These are phyloP conservation scores for Pyricularia sp. DNA, from an alignment of 2,329 filamentous ascomycete species.

Conservation along the genomic window DNA sequence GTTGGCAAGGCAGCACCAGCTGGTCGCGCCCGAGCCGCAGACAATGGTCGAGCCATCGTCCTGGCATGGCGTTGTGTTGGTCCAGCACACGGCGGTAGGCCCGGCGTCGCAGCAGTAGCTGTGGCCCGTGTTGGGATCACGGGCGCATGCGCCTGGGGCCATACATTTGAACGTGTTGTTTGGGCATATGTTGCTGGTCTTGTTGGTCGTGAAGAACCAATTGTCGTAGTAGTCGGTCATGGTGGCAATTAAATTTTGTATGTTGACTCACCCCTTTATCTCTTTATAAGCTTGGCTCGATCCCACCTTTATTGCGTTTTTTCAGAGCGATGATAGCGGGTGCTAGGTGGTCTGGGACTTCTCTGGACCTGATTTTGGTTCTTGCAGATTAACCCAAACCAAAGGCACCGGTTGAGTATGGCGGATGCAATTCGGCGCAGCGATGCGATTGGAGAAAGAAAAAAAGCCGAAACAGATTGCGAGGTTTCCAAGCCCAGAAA, in stretches of 20 bases:
- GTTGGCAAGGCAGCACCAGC: slow-evolving; percentile 10
- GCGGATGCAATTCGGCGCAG: neutral
- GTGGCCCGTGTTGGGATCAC: slow-evolving; percentile 11
- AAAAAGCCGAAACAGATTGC: neutral
- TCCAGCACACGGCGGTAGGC: slow-evolving; percentile 9
- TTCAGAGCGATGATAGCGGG: neutral
- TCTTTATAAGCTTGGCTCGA: neutral
- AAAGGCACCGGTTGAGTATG: neutral
- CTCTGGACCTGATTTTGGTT: too few relatives aligned
- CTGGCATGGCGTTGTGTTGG: slow-evolving; percentile 6
- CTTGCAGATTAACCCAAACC: too few relatives aligned
- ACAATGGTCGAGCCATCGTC: slow-evolving; percentile 11
- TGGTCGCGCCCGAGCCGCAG: slow-evolving; percentile 8
- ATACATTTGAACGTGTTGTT: slow-evolving; percentile 8
- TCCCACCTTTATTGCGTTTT: neutral
- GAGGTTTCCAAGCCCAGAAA: too few relatives aligned
- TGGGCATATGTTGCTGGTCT: slow-evolving; percentile 9
- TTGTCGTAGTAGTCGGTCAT: slow-evolving; percentile 10
- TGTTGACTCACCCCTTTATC: too few relatives aligned
- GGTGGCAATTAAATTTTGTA: neutral
- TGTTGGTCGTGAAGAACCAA: slow-evolving; percentile 12
- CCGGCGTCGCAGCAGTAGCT: slow-evolving; percentile 11
- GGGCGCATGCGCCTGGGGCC: slow-evolving; percentile 11
- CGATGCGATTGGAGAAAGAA: neutral
- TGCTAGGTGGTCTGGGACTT: too few relatives aligned